Evolutionary conservation across 345 rosid genomes (phyloP), one percentile per base, ranked within the genome.

Genomic region (Sisymbrium altissimum): DNA sequence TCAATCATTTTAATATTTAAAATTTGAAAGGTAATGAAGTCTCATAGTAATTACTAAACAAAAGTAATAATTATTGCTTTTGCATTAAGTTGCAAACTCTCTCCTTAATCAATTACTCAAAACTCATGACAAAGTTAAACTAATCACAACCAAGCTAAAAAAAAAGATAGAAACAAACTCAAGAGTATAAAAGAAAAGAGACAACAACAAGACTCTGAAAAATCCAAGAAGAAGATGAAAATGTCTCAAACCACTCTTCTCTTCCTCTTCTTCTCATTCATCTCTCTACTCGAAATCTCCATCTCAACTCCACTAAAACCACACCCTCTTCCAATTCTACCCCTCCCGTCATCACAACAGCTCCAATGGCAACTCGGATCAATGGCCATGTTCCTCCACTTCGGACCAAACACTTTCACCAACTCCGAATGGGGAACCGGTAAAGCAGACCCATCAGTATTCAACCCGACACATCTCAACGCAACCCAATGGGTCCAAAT

Each of bases 371-470:
- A 94, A 79, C 82, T 86, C 68, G 56, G 82, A 70, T 68, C 89
- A 30, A 86, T 87, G 90, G 82, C 95, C 10, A 76, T 94, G 70
- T 91, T 94, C 76, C 80, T 94, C 78, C 97, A 91, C 71, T 94
- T 94, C 67, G 97, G 98, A 19, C 75, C 88, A 76, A 94, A 94
- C 81, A 94, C 97, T 27, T 94, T 88, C 85, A 89, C 95, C 3
- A 73, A 89, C 78, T 82, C 93, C 52, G 97, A 94, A 54, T 89
- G 98, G 98, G 98, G 97, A 3, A 21, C 91, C 8, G 93, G 98
- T 48, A 77, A 68, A 25, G 90, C 79, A 7, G 83, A 84, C 75
- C 97, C 98, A 2, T 84, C 87, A 0, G 63, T 88, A 19, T 94
- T 94, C 81, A 77, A 83, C 77, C 98, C 98, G 39, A 77, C 74